Evolutionary conservation across 2,329 filamentous ascomycete genomes (phyloP).

Genomic region (Colletotrichum coccodes): DNA sequence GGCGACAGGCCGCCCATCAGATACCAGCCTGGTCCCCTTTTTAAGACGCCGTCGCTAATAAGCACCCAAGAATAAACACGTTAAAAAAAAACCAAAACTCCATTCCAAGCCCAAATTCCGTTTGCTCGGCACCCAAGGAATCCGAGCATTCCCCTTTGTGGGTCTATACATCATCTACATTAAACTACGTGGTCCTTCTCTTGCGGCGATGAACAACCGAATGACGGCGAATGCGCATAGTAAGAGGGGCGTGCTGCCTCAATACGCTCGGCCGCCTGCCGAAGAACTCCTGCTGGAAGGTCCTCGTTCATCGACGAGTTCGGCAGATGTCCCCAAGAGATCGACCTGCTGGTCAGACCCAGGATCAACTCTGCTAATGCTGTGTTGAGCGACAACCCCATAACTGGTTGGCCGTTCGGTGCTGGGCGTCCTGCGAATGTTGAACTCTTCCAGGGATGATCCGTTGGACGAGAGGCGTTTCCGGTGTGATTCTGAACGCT

Average conservation of each 20-base stretch:
- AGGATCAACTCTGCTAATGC: conserved; percentile 64
- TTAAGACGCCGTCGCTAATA: conserved; percentile 32
- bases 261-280: conserved; percentile 10
- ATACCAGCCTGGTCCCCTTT: conserved; percentile 28
- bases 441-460: conserved; percentile 61
- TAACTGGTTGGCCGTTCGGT: conserved; percentile 64
- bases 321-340: conserved; percentile 64
- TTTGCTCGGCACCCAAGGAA: not conserved
- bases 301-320: conserved; percentile 59
- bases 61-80: conserved; percentile 5
- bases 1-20: not conserved
- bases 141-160: not conserved
- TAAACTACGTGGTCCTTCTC: not conserved
- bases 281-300: conserved; percentile 28
- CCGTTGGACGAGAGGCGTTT: conserved; percentile 58
- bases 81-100: conserved; percentile 18
- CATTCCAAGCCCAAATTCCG: conserved; percentile 1
- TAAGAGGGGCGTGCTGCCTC: not conserved
- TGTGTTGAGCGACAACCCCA: conserved; percentile 68
- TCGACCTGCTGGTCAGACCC: conserved; percentile 53
- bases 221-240: not conserved
- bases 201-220: not conserved
- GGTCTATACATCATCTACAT: conserved; percentile 26
- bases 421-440: conserved; percentile 44
- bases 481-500: conserved; percentile 61